phyloP scores from a whole-genome alignment of 1,139 yeast genomes.

The Suhomyces bokatorum region DNA sequence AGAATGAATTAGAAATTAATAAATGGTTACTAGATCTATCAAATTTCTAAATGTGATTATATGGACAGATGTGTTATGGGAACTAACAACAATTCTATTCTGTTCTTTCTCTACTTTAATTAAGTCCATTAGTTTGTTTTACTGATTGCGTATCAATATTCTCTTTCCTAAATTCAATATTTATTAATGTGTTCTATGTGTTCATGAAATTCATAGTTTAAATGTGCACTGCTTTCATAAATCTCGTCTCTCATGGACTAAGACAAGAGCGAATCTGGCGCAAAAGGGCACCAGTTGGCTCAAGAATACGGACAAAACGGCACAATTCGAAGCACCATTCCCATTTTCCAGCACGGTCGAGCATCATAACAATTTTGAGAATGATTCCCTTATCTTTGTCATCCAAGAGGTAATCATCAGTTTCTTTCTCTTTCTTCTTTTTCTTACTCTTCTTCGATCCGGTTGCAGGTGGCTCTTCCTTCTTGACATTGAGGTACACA shows the following conservation, averaged over 20 bases:
- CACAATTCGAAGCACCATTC: constrained; percentile 51
- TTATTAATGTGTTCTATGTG: too few relatives aligned
- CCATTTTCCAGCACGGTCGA: constrained; percentile 37
- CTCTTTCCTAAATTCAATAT: too few relatives aligned
- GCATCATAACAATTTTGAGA: constrained; percentile 35
- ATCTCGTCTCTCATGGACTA: neutral
- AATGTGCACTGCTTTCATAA: too few relatives aligned
- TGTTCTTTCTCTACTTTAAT: too few relatives aligned
- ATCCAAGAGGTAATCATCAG: constrained; percentile 20
- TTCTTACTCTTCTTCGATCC: constrained; percentile 7
- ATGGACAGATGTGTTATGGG: too few relatives aligned
- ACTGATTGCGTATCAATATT: too few relatives aligned
- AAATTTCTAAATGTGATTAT: too few relatives aligned
- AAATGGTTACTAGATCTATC: too few relatives aligned
- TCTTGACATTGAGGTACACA: constrained; percentile 43
- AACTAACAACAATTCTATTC: too few relatives aligned
- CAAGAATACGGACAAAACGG: constrained; percentile 44
- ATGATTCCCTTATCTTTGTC: constrained; percentile 36
- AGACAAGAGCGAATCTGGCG: constrained; percentile 10
- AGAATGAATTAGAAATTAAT: too few relatives aligned
- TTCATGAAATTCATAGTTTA: too few relatives aligned
- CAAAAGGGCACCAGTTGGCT: constrained; percentile 38
- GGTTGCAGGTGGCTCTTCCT: constrained; percentile 22
- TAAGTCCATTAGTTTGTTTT: too few relatives aligned
- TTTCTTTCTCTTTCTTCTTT: constrained; percentile 1